Conservation (phyloP, 306 rosid species). For the Elaeagnus macrophylla region DNA sequence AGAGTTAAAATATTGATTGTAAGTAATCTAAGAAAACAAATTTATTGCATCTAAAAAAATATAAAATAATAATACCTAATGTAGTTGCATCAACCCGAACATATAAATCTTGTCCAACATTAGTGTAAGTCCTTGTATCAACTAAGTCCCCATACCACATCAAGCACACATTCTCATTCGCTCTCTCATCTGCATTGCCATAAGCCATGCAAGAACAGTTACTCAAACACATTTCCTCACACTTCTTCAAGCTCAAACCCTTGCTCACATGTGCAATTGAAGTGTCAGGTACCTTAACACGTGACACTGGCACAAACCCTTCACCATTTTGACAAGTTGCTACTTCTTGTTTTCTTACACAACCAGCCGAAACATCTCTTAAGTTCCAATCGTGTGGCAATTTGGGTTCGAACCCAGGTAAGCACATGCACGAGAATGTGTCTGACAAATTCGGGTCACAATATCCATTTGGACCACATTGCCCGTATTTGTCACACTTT, state of each 20-base stretch:
- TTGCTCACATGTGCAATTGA: constrained; percentile 14
- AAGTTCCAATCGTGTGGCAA: constrained; percentile 20
- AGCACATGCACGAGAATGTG: constrained; percentile 28
- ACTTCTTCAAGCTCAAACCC: constrained; percentile 24
- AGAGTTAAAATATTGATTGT: too few relatives aligned
- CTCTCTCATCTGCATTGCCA: constrained; percentile 25
- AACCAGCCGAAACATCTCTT: constrained; percentile 40
- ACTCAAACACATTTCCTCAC: constrained; percentile 31
- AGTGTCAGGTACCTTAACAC: constrained; percentile 41
- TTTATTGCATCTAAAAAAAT: too few relatives aligned
- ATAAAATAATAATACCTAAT: constrained; percentile 4
- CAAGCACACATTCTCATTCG: constrained; percentile 36
- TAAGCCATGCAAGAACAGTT: constrained; percentile 48
- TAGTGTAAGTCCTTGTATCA: constrained; percentile 25
- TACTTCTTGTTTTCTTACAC: constrained; percentile 25
- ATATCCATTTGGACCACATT: constrained; percentile 35
- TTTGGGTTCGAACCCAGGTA: constrained; percentile 50
- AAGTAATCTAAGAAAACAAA: too few relatives aligned
- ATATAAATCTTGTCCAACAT: constrained; percentile 36
- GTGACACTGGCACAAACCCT: constrained; percentile 35
- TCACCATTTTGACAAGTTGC: constrained; percentile 38
- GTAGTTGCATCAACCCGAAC: constrained; percentile 34
- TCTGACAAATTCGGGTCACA: constrained; percentile 25
- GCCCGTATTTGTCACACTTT: constrained; percentile 33
- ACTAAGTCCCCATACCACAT: constrained; percentile 44